Conservation (phyloP, 2,329 filamentous ascomycete genomes). For the Fusarium sp. region DNA sequence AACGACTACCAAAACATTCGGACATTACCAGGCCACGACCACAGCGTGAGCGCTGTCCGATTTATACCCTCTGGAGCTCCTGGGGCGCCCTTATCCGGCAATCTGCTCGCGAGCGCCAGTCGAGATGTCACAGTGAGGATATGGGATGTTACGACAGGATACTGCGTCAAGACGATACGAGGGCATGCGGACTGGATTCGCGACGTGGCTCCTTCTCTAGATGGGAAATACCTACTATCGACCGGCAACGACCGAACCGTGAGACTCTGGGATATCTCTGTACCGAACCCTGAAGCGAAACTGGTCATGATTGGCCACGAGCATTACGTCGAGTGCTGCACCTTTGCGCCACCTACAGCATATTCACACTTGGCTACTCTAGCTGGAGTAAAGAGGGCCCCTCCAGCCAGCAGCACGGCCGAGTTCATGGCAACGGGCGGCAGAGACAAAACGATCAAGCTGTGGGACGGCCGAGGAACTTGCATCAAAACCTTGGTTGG, state of each 20-base stretch:
- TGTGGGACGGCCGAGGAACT: constrained; percentile 88
- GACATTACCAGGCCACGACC: constrained; percentile 89
- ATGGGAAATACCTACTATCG: constrained; percentile 84
- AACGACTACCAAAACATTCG: constrained; percentile 96
- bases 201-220: constrained; percentile 81
- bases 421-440: constrained; percentile 92
- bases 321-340: constrained; percentile 85
- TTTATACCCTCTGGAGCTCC: constrained; percentile 87
- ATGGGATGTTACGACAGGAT: constrained; percentile 94
- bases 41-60: constrained; percentile 86
- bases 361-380: constrained; percentile 81
- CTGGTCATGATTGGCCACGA: constrained; percentile 86
- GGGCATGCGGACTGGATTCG: constrained; percentile 93
- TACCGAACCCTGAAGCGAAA: constrained; percentile 72
- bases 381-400: constrained; percentile 84
- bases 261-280: constrained; percentile 84
- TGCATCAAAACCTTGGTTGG: constrained; percentile 85
- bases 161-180: constrained; percentile 87
- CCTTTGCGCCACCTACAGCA: constrained; percentile 80
- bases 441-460: constrained; percentile 86
- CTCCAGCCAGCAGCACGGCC: constrained; percentile 75
- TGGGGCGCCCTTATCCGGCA: constrained; percentile 80
- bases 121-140: constrained; percentile 85
- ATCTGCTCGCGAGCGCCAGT: constrained; percentile 85
- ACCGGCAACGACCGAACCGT: constrained; percentile 84